Evolutionary conservation across 495 filamentous ascomycete species (phyloP).

Genomic region (Daldinia grandis): DNA sequence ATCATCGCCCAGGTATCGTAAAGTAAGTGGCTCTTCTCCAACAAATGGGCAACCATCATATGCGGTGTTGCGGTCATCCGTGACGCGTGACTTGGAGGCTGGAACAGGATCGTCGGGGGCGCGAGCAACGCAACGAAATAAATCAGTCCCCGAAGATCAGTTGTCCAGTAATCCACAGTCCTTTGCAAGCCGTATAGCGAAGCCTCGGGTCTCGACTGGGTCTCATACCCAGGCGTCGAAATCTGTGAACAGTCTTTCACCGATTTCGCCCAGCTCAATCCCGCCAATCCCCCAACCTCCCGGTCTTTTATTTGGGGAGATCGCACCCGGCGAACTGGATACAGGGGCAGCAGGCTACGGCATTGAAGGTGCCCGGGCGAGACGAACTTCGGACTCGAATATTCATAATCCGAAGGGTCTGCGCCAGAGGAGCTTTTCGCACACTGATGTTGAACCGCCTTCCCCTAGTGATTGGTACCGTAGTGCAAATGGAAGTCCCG

Average conservation of each 20-base stretch:
- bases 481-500: conserved; percentile 41
- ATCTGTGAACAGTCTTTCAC: conserved; percentile 55
- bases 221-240: conserved; percentile 54
- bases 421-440: conserved; percentile 55
- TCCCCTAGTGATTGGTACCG: conserved; percentile 66
- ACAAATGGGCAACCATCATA: conserved; percentile 48
- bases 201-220: conserved; percentile 52
- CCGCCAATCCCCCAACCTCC: conserved; percentile 38
- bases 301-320: conserved; percentile 62
- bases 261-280: conserved; percentile 38
- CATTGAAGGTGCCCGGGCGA: conserved; percentile 51
- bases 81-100: conserved; percentile 47
- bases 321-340: conserved; percentile 54
- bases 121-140: conserved; percentile 53
- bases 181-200: conserved; percentile 60
- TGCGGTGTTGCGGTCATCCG: conserved; percentile 45
- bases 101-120: conserved; percentile 39
- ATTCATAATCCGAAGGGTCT: conserved; percentile 44
- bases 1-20: conserved; percentile 39
- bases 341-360: conserved; percentile 57
- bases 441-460: conserved; percentile 57
- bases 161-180: conserved; percentile 59
- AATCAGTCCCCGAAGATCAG: conserved; percentile 53
- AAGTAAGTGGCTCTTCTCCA: conserved; percentile 43
- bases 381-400: conserved; percentile 60